These are phyloP conservation scores for Chrysopogon serrulatus DNA, from an alignment of 176 grass and related monocot genomes.

Conservation along the genomic window DNA sequence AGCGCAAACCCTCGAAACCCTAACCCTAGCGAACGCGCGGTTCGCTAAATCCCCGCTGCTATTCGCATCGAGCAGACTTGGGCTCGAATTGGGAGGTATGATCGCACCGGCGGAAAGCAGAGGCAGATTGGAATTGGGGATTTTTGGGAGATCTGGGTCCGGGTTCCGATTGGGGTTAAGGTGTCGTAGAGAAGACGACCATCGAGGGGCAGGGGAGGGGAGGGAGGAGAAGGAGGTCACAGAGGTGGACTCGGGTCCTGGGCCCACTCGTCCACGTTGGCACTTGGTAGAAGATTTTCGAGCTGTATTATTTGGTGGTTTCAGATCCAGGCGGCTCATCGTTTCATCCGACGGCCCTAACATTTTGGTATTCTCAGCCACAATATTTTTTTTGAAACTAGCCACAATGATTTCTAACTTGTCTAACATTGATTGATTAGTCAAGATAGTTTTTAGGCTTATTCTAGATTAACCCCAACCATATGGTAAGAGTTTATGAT, in stretches of 20 bases:
- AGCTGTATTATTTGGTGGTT: background rate
- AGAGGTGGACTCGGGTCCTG: background rate
- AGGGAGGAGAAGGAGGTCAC: background rate
- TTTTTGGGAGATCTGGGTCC: background rate
- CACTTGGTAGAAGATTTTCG: background rate
- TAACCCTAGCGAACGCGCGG: constrained; percentile 9
- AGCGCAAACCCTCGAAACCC: constrained; percentile 28
- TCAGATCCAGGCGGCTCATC: background rate
- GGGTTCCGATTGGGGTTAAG: constrained; percentile 11
- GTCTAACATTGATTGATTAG: no score
- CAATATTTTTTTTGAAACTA: no score
- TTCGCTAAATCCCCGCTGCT: constrained; percentile 4
- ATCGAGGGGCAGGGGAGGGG: background rate
- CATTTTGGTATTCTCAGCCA: no score
- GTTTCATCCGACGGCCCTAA: background rate
- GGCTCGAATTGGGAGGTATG: background rate
- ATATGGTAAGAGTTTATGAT: no score
- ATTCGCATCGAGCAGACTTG: background rate
- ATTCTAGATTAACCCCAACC: no score
- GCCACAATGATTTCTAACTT: no score
- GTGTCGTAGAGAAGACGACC: constrained; percentile 36
- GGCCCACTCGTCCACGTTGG: background rate
- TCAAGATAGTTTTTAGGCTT: no score
- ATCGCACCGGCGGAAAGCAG: background rate
- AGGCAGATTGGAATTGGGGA: background rate